phyloP scores from a whole-genome alignment of 2,329 filamentous ascomycete species.

The Xylaria sp. region DNA sequence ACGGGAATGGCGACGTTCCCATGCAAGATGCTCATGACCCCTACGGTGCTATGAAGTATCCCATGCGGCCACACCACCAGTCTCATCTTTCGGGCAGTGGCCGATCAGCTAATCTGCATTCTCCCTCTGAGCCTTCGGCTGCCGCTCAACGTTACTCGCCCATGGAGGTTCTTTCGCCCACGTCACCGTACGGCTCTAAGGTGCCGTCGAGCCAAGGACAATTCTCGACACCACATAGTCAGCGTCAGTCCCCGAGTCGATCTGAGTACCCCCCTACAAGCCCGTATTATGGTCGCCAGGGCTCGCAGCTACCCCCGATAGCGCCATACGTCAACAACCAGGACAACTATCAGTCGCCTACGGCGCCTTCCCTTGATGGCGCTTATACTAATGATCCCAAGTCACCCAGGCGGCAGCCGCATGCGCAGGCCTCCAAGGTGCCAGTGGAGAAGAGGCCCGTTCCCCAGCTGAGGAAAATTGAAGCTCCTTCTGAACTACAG shows the following conservation, averaged over 20 bases:
- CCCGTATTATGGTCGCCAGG: conserved; percentile 66
- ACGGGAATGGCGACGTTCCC: conserved; percentile 78
- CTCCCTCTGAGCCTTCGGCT: conserved; percentile 79
- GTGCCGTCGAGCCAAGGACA: conserved; percentile 66
- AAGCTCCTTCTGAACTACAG: conserved; percentile 77
- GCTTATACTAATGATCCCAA: conserved; percentile 68
- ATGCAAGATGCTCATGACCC: conserved; percentile 90
- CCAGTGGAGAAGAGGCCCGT: conserved; percentile 73
- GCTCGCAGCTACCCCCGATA: conserved; percentile 79
- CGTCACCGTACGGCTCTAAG: conserved; percentile 78
- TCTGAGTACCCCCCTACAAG: conserved; percentile 68
- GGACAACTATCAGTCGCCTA: conserved; percentile 78
- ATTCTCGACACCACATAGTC: conserved; percentile 62
- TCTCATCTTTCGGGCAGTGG: conserved; percentile 70
- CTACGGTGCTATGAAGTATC: conserved; percentile 87
- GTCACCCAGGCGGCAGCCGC: conserved; percentile 66
- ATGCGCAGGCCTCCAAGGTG: conserved; percentile 52
- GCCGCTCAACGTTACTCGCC: conserved; percentile 94
- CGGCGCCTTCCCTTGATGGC: conserved; percentile 76
- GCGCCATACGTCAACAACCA: conserved; percentile 74
- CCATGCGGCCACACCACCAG: conserved; percentile 81
- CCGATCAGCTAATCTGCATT: conserved; percentile 73
- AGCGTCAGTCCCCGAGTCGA: conserved; percentile 83
- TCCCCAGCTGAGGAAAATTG: conserved; percentile 86
- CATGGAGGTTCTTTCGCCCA: conserved; percentile 88